Evolutionary conservation across 176 grass and related monocot genomes (phyloP).

Genomic region (Musa beccarii): DNA sequence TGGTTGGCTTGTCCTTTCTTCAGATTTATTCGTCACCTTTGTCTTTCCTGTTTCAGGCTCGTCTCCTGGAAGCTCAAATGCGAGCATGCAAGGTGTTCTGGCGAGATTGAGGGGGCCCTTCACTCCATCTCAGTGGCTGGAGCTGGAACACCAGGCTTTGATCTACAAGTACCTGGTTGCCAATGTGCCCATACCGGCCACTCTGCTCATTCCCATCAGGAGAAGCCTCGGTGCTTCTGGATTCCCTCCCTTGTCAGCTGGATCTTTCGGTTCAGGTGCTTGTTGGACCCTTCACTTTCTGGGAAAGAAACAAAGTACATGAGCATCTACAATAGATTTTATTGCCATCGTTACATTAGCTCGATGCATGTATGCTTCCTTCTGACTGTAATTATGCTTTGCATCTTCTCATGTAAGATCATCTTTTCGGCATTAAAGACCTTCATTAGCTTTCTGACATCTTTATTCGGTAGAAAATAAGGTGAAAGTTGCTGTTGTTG

Average conservation of each 20-base stretch:
- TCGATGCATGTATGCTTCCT: neutral
- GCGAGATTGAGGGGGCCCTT: conserved; percentile 72
- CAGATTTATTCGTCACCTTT: neutral
- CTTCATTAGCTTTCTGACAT: neutral
- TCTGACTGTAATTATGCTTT: neutral
- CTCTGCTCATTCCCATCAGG: conserved; percentile 72
- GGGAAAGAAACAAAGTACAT: conserved; percentile 13
- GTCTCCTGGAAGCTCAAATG: conserved; percentile 38
- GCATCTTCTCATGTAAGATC: neutral
- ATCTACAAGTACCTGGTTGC: conserved; percentile 93
- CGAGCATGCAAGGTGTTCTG: conserved; percentile 50
- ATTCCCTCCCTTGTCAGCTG: conserved; percentile 15
- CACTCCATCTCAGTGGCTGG: conserved; percentile 95
- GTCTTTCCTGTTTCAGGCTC: conserved; percentile 25
- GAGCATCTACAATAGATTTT: conserved; percentile 4
- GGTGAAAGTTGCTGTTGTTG: neutral
- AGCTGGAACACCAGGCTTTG: conserved; percentile 89
- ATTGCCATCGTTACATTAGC: neutral
- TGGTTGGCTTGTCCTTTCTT: conserved; percentile 1
- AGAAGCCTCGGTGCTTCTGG: conserved; percentile 51
- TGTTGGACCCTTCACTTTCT: neutral
- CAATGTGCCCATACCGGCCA: conserved; percentile 69
- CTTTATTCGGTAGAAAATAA: conserved; percentile 2
- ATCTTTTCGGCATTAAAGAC: neutral
- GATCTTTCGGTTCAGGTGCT: conserved; percentile 6